phyloP scores from a whole-genome alignment of 352 stramenopile genomes.

The Globisporangium sylvaticum region DNA sequence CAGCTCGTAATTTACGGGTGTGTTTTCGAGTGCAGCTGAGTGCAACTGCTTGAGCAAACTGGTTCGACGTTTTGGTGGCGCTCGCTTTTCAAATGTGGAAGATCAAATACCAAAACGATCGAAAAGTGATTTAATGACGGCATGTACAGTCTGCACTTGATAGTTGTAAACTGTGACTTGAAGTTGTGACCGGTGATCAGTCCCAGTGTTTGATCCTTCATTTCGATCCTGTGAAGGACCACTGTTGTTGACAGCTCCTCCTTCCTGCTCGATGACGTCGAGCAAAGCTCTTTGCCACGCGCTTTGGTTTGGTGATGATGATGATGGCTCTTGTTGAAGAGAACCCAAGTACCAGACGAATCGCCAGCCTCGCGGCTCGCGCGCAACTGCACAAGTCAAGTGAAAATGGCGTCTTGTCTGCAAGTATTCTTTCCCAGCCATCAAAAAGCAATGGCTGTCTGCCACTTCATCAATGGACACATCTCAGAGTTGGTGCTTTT shows the following conservation, averaged over 20 bases:
- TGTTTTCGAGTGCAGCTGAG: not conserved
- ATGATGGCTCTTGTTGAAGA: not conserved
- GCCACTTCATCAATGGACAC: too few species aligned
- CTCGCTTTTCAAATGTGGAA: not conserved
- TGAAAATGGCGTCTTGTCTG: not conserved
- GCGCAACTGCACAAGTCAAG: not conserved
- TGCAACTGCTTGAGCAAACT: not conserved
- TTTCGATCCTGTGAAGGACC: not conserved
- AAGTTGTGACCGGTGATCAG: not conserved
- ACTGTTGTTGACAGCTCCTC: not conserved
- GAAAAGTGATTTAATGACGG: not conserved
- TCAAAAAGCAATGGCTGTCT: not conserved
- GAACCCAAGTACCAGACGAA: not conserved
- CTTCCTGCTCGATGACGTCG: not conserved
- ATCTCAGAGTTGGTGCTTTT: too few species aligned
- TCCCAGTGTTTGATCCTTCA: not conserved
- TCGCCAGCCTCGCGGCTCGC: not conserved
- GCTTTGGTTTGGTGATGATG: too few species aligned
- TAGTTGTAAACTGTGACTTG: not conserved
- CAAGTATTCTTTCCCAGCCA: not conserved
- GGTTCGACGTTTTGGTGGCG: not conserved
- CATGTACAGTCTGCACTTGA: not conserved
- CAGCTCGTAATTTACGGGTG: not conserved
- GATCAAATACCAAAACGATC: not conserved
- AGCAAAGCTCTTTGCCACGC: not conserved